These are phyloP conservation scores for Candida silvatica DNA, from an alignment of 805 yeast species.

Conservation along the genomic window DNA sequence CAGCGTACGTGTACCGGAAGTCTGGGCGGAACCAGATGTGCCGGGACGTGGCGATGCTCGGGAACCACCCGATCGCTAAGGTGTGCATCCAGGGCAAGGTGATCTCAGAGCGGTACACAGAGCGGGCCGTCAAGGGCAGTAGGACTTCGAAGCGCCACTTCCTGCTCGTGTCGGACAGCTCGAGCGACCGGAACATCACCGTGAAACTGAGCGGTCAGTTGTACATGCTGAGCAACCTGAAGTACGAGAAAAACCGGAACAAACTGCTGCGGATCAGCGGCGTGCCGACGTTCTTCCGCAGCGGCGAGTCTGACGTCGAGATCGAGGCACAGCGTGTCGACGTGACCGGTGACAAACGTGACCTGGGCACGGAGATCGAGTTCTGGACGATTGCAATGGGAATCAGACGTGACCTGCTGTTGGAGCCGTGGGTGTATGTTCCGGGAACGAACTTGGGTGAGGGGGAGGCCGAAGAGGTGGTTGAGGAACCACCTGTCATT, in stretches of 20 bases:
- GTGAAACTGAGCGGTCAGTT: constrained; percentile 18
- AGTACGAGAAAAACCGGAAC: constrained; percentile 15
- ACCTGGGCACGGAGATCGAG: constrained; percentile 22
- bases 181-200: constrained; percentile 14
- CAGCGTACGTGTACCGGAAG: constrained; percentile 20
- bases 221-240: constrained; percentile 4
- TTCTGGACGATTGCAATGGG: constrained; percentile 31
- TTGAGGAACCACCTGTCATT: too few relatives aligned
- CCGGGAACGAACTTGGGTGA: background rate
- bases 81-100: constrained; percentile 30
- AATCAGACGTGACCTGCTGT: too few relatives aligned
- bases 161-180: constrained; percentile 24
- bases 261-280: constrained; percentile 24
- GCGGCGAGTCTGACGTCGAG: constrained; percentile 15
- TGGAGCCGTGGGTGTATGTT: constrained; percentile 28
- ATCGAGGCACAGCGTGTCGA: constrained; percentile 22
- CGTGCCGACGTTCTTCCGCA: constrained; percentile 1
- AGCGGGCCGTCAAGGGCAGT: constrained; percentile 1
- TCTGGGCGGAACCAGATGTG: too few relatives aligned
- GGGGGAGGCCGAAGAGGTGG: too few relatives aligned
- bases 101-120: constrained; percentile 22
- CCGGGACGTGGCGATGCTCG: constrained; percentile 21
- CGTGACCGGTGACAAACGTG: constrained; percentile 13
- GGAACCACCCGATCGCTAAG: constrained; percentile 34
- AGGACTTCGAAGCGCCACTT: too few relatives aligned